Conservation (phyloP, 108 stramenopile genomes). For the Asterionellopsis glacialis region DNA sequence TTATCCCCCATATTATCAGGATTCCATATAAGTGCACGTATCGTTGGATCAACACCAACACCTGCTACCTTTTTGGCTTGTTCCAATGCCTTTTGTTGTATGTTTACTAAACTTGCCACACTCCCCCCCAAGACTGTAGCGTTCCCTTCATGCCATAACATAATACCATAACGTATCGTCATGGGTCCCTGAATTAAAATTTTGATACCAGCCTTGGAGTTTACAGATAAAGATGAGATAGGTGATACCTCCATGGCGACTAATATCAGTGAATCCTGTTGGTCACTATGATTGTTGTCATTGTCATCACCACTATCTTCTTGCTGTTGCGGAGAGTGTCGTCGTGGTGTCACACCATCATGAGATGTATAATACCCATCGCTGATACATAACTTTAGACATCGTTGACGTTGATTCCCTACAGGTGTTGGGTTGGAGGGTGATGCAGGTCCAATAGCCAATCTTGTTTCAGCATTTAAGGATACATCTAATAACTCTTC, state of each 20-base stretch:
- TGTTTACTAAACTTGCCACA: constrained; percentile 36
- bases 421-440: constrained; percentile 9
- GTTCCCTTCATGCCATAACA: constrained; percentile 53
- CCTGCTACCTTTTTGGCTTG: constrained; percentile 42
- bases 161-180: constrained; percentile 37
- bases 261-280: constrained; percentile 13
- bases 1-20: constrained; percentile 26
- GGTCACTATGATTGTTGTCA: constrained; percentile 7
- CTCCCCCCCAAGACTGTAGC: constrained; percentile 52
- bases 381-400: constrained; percentile 41
- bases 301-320: constrained; percentile 3
- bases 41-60: constrained; percentile 74
- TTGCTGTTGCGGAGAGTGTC: constrained; percentile 1
- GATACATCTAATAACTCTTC: constrained; percentile 64
- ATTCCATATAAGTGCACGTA: constrained; percentile 70
- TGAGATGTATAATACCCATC: constrained; percentile 27
- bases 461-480: constrained; percentile 36
- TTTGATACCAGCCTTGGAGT: constrained; percentile 52
- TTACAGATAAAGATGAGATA: constrained; percentile 31
- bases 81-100: constrained; percentile 43
- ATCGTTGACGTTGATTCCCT: constrained; percentile 25
- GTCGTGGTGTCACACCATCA: not conserved
- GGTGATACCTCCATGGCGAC: constrained; percentile 48
- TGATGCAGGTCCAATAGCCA: constrained; percentile 11
- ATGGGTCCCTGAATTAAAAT: constrained; percentile 51